Evolutionary conservation across 306 rosid genomes (phyloP).

Genomic region (Vachellia pachyceras): DNA sequence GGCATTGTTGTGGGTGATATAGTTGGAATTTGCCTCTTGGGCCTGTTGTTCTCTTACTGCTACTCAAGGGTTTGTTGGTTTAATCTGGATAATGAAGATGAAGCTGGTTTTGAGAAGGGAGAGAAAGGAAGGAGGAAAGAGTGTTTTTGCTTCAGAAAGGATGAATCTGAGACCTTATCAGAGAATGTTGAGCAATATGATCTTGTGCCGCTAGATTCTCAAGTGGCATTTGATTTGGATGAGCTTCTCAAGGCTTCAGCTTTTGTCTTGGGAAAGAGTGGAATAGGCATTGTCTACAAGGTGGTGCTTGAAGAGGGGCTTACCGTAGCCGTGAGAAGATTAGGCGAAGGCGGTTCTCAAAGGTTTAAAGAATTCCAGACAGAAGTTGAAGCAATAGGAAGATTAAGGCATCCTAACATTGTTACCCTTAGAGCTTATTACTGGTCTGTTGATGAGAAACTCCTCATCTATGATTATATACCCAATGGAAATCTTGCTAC

Average conservation of each 20-base stretch:
- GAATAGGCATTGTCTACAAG: slow-evolving; percentile 94
- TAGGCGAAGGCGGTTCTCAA: slow-evolving; percentile 99
- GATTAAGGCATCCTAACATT: slow-evolving; percentile 85
- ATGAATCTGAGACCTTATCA: slow-evolving; percentile 72
- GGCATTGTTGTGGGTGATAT: slow-evolving; percentile 83
- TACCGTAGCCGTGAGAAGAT: slow-evolving; percentile 87
- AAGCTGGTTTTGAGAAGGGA: slow-evolving; percentile 55
- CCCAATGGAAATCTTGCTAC: slow-evolving; percentile 88
- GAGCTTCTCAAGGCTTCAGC: slow-evolving; percentile 99
- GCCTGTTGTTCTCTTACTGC: slow-evolving; percentile 85
- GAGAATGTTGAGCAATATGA: slow-evolving; percentile 87
- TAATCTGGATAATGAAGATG: slow-evolving; percentile 55
- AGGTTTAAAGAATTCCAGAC: slow-evolving; percentile 96
- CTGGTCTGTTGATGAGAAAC: slow-evolving; percentile 99
- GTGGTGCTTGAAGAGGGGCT: slow-evolving; percentile 97
- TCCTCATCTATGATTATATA: slow-evolving; percentile 90
- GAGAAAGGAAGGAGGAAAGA: slow-evolving; percentile 62
- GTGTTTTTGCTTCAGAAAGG: slow-evolving; percentile 81
- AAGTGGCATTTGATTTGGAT: slow-evolving; percentile 87
- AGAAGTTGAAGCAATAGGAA: slow-evolving; percentile 98
- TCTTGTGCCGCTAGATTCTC: slow-evolving; percentile 84
- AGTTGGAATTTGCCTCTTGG: slow-evolving; percentile 85
- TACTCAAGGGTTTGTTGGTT: slow-evolving; percentile 72
- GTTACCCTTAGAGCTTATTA: slow-evolving; percentile 88
- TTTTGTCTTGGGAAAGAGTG: slow-evolving; percentile 93